Base-by-base conservation (phyloP, 257 asterid genomes). In the Solanum clarkiae region DNA sequence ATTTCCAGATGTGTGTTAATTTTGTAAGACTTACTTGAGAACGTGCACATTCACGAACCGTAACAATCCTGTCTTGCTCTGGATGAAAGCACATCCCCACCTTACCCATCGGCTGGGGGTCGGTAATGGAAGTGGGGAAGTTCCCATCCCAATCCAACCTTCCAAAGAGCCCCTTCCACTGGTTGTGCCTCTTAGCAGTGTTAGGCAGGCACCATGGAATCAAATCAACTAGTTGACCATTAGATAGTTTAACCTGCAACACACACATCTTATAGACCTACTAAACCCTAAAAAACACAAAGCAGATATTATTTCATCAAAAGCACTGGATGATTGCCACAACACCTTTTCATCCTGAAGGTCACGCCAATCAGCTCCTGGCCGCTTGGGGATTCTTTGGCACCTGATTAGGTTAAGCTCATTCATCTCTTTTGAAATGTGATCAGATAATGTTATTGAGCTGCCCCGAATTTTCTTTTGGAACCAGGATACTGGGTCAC, bases 71-170 rank as follows among this genome's bases (percentile, higher is more conserved):
- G 90, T 96, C 98, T 86, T 96, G 98, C 81, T 94, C 95, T 2
- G 98, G 99, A 83, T 95, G 99, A 88, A 95, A 95, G 88, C 99
- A 94, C 99, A 94, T 94, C 82, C 99, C 98, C n/a, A 95, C 99
- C 88, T 94, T 94, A 72, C 99, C 97, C 99, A 94, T 93, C 11
- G 98, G 98, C 81, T 96, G 99, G 63, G 99, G 98, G 68, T 96
- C 99, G 17, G 99, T 94, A 53, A 93, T 90, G 24, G 98, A 94
- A 63, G 97, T 94, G 3, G 98, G 98, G 68, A 96, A 96, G 85
- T 96, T 96, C 62, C 99, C 98, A 83, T 96, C 98, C 99, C 99
- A 96, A 80, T 94, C 97, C 88, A 96, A 89, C 91, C 98, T 92
- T 53, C 99, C 97, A 86, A 93, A 96, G 57, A 94, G 93, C 18